These are phyloP conservation scores for barley (Hordeum vulgare) DNA, from an alignment of 176 grass and related monocot species.

Conservation along the genomic window MorexV3_pseudomolecules_assembly NC_058519.1:631071317-631071816, in stretches of 20 bases:
- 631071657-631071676: constrained; percentile 45
- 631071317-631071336: constrained; percentile 44
- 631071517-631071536: constrained; percentile 36
- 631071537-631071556: constrained; percentile 42
- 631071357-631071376: constrained; percentile 35
- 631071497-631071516: constrained; percentile 35
- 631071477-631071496: constrained; percentile 47
- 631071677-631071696: constrained; percentile 54
- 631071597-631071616: constrained; percentile 39
- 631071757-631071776: constrained; percentile 42
- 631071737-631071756: constrained; percentile 54
- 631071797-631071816: constrained; percentile 34
- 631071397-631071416: neutral
- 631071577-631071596: constrained; percentile 34
- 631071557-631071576: constrained; percentile 51
- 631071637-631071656: neutral
- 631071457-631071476: neutral
- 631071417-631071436: too few relatives aligned
- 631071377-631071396: too few relatives aligned
- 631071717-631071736: constrained; percentile 64
- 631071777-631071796: constrained; percentile 39
- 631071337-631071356: constrained; percentile 65
- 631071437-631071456: neutral
- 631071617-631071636: neutral
- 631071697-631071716: constrained; percentile 51